Percentiles rank a stretch among this genome's conserved stretches.
Evolutionary conservation across 1,284 basidiomycete genomes (phyloP).

Genomic region (Xanthoconium separans): DNA sequence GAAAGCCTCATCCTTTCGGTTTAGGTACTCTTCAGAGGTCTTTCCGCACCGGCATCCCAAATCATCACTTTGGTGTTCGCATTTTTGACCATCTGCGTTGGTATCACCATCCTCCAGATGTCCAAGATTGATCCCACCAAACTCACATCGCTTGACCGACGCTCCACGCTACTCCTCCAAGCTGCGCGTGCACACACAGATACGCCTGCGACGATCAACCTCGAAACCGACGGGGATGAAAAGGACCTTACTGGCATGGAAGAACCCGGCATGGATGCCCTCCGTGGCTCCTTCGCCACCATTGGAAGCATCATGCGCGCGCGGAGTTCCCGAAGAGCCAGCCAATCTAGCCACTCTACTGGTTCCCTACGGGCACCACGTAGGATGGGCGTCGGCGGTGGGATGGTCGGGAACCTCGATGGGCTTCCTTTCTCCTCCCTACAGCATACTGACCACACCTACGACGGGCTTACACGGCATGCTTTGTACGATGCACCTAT

Average conservation of each 20-base stretch:
- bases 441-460: conserved; percentile 29
- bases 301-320: conserved; percentile 90
- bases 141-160: conserved; percentile 76
- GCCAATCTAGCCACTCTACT: conserved; percentile 49
- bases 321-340: conserved; percentile 61
- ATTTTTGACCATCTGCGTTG: conserved; percentile 86
- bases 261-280: conserved; percentile 85
- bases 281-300: conserved; percentile 87
- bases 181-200: conserved; percentile 70
- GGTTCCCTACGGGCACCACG: conserved; percentile 28
- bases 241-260: conserved; percentile 55
- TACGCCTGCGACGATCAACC: conserved; percentile 25
- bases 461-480: conserved; percentile 61
- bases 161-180: conserved; percentile 82
- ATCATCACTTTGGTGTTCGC: conserved; percentile 92
- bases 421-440: conserved; percentile 23
- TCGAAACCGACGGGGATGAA: conserved; percentile 41
- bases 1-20: not conserved
- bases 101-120: conserved; percentile 94
- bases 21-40: conserved; percentile 87
- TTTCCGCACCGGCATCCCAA: conserved; percentile 71
- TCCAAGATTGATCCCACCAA: conserved; percentile 86
- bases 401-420: conserved; percentile 29
- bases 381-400: conserved; percentile 27
- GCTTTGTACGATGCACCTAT: conserved; percentile 81